Percentiles rank a stretch among this genome's conserved stretches.
Evolutionary conservation across 495 filamentous ascomycete species (phyloP).

Genomic region (Daldinia concentrica): DNA sequence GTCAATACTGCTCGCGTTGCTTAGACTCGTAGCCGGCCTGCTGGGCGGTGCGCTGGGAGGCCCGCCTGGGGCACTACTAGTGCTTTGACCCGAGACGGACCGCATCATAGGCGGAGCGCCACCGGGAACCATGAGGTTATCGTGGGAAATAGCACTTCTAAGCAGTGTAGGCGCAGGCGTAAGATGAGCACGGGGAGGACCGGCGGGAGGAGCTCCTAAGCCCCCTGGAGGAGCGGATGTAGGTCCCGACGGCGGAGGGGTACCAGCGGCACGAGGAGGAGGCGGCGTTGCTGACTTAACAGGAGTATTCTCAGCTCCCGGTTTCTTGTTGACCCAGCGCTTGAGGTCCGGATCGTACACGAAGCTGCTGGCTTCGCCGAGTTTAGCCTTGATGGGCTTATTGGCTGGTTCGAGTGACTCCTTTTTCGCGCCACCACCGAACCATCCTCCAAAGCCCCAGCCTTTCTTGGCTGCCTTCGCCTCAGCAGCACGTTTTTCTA

Average conservation of each 20-base stretch:
- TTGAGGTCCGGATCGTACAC: constrained; percentile 93
- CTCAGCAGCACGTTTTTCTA: constrained; percentile 47
- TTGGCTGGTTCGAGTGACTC: constrained; percentile 63
- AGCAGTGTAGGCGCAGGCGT: constrained; percentile 40
- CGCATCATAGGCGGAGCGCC: constrained; percentile 58
- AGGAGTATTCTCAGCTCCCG: constrained; percentile 60
- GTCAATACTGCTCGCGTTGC: constrained; percentile 84
- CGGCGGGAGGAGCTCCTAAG: constrained; percentile 47
- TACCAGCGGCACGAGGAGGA: constrained; percentile 56
- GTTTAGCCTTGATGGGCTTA: constrained; percentile 88
- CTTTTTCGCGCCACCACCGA: constrained; percentile 71
- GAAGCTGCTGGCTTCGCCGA: constrained; percentile 93
- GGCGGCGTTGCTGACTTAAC: constrained; percentile 60
- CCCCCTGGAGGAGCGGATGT: constrained; percentile 43
- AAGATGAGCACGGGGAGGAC: constrained; percentile 45
- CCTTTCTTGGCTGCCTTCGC: constrained; percentile 69
- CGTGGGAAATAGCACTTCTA: constrained; percentile 39
- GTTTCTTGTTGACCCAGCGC: constrained; percentile 99
- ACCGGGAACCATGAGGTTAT: constrained; percentile 41
- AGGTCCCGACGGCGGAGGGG: constrained; percentile 44
- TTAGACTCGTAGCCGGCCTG: constrained; percentile 72
- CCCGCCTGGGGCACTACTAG: constrained; percentile 45
- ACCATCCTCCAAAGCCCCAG: constrained; percentile 88
- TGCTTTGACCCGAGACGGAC: constrained; percentile 53
- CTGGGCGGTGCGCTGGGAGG: constrained; percentile 55